Conservation (phyloP, 352 stramenopile genomes). For the Globisporangium iwayamae region DNA sequence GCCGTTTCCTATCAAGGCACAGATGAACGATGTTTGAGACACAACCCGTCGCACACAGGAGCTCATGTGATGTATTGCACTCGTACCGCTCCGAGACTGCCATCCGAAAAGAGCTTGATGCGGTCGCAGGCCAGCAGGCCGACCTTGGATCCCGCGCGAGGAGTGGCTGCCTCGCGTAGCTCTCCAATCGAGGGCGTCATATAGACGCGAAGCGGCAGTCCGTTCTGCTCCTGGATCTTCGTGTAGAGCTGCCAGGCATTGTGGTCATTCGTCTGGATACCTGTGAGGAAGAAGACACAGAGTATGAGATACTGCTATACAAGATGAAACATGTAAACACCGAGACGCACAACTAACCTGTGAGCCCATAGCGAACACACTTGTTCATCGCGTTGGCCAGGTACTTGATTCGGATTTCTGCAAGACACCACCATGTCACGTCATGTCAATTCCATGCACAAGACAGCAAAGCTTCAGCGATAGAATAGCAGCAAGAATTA, state of each 20-base stretch:
- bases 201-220: constrained; percentile 75
- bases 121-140: constrained; percentile 76
- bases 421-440: not conserved
- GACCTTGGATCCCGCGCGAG: constrained; percentile 32
- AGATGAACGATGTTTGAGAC: not conserved
- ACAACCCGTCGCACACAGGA: not conserved
- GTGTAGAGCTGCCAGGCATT: constrained; percentile 77
- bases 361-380: constrained; percentile 76
- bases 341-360: constrained; percentile 22
- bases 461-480: not conserved
- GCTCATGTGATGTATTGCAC: not conserved
- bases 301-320: not conserved
- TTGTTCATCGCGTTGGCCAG: constrained; percentile 51
- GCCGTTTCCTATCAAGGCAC: constrained; percentile 70
- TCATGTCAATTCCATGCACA: not conserved
- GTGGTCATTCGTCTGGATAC: constrained; percentile 85
- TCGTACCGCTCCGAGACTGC: constrained; percentile 80
- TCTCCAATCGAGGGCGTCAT: constrained; percentile 73
- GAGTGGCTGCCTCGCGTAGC: constrained; percentile 37
- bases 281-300: constrained; percentile 15
- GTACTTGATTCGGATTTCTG: constrained; percentile 64
- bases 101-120: constrained; percentile 89
- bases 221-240: constrained; percentile 52
- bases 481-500: not conserved
- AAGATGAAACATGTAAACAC: not conserved